Base-by-base conservation (phyloP, 106 monocot genomes). In the Allium fistulosum region DNA sequence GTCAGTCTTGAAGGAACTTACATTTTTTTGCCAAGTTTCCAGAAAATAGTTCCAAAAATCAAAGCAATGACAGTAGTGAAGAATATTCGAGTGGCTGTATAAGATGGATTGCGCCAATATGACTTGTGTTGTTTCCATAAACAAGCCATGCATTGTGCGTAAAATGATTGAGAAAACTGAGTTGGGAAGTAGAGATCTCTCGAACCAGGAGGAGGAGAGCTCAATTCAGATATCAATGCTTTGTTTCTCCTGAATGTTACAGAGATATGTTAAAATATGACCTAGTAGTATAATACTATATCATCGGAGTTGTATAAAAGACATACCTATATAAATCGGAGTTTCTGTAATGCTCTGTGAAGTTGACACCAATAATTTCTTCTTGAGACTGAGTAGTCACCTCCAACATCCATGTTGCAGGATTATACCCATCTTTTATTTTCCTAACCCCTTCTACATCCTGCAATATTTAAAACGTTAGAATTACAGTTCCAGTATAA, bases 331-430 rank as follows among this genome's bases (percentile, higher is more conserved):
- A 81, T 4, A 85, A 69, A 68, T 78, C 78, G 4, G 85, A 85
- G 48, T 80, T 85, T 58, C 49, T 78, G 67, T 85, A 85, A 16
- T 58, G 28, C 14, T 85, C 80, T 46, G 75, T 9, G 50, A 85
- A 85, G 60, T 81, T 78, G 26, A 78, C 57, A 11, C 80, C 80
- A 11, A 85, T 28, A 4, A 63, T 63, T 13, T 82, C 79, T 77
- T 87, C 87, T 58, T 87, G 79, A 17, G 77, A 73, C 61, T 46
- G 55, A 14, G 68, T 68, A 26, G 82, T 82, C 48, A 83, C 69
- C 56, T 87, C 82, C 67, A 87, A 53, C 87, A 87, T 87, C 87
- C 87, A 87, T 59, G 87, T 83, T 49, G 87, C 82, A 16, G 87
- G 87, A 72, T 87, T 87, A 22, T 83, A 83, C 17, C 87, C 79